Evolutionary conservation across 2,329 filamentous ascomycete genomes (phyloP), one percentile per base, ranked within the genome.

Genomic region (Fusarium palustre): DNA sequence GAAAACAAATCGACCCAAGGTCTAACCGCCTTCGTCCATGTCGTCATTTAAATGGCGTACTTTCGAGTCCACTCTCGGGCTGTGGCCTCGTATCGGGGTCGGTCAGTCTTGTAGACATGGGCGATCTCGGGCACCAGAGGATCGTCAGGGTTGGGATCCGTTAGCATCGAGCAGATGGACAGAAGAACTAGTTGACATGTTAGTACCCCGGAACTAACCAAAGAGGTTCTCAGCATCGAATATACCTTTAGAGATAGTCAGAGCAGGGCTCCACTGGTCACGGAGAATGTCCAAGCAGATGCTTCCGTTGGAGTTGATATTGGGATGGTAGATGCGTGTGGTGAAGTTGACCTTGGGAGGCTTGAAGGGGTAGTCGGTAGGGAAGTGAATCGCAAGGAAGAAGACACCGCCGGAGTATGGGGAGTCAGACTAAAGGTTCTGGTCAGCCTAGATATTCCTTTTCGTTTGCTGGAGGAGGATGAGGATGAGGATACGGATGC

Each of bases 331-430:
- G 86, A 99, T 98, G 80, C 95, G 92, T 72, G 96, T 99, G 76
- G 94, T 98, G 89, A 99, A 99, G 91, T 97, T 97, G 84, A 99
- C 94, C 90, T 99, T 99, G 76, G 96, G 96, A 69, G 96, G 96
- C 91, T 99, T 99, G 89, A 99, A 99, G 42, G 96, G 96, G 84
- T 99, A 99, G 87, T 99, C 96, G 87, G 96, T 99, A 75, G 96
- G 96, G 88, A 99, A 98, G 85, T 97, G 94, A 80, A 99, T 99
- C 75, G 92, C 91, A 74, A 99, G 89, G 90, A 99, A 99, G 88
- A 99, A 99, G 76, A 99, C 95, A 79, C 96, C 96, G 81, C 95
- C 94, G 52, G 94, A 93, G 87, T 98, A 99, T 81, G 96, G 96
- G 79, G 94, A 97, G 83, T 98, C 96, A 81, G 92, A 88, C 93